phyloP scores from a whole-genome alignment of 208 protist genomes.

The Naegleria fowleri region DNA sequence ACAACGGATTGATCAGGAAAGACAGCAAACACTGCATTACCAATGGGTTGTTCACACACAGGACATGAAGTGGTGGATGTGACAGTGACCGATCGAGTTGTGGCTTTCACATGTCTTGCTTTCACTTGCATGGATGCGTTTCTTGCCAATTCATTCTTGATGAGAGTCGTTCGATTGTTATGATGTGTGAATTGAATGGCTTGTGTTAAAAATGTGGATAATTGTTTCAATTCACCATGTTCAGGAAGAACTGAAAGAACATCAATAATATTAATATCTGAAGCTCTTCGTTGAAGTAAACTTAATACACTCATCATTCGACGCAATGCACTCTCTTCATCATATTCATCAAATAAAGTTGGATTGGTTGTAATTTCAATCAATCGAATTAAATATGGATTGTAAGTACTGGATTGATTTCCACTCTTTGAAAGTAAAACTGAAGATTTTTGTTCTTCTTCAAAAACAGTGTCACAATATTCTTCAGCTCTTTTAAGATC shows the following conservation, averaged over 20 bases:
- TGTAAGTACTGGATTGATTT: neutral
- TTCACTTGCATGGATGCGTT: neutral
- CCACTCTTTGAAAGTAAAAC: neutral
- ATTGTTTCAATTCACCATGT: neutral
- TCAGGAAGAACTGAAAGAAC: neutral
- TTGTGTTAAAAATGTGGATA: neutral
- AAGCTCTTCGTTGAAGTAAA: neutral
- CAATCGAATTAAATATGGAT: neutral
- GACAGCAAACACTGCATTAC: slow-evolving; percentile 7
- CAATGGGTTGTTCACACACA: neutral
- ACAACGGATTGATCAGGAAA: neutral
- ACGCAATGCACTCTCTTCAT: neutral
- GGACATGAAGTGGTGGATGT: neutral
- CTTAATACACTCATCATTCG: neutral
- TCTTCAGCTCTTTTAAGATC: neutral
- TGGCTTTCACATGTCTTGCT: neutral
- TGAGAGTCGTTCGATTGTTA: too few relatives aligned
- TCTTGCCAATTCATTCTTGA: neutral
- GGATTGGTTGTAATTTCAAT: neutral
- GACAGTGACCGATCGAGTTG: neutral
- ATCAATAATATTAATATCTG: neutral
- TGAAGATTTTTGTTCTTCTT: neutral
- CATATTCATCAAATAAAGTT: neutral
- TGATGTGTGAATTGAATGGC: slow-evolving; percentile 6
- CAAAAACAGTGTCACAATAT: slow-evolving; percentile 13